These are phyloP conservation scores for Chaetoscypha palmicola DNA, from an alignment of 2,329 filamentous ascomycete species.

Conservation along the genomic window DNA sequence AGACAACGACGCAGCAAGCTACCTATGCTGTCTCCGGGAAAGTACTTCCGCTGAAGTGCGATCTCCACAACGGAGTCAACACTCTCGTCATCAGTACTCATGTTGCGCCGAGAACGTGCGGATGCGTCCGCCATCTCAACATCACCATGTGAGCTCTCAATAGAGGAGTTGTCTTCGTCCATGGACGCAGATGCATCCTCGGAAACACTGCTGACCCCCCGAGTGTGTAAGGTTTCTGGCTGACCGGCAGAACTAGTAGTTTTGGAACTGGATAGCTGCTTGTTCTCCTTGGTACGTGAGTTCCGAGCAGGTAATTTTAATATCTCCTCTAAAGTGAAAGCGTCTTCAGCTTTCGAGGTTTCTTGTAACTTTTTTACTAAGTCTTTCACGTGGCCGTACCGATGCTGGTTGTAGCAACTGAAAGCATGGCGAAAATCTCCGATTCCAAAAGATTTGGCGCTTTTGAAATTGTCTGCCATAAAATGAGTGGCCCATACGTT, in stretches of 20 bases:
- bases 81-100: background rate
- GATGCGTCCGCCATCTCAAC: background rate
- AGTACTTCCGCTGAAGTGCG: slow-evolving; percentile 40
- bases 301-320: too few relatives aligned
- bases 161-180: too few relatives aligned
- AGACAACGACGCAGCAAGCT: slow-evolving; percentile 37
- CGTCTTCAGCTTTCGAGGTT: background rate
- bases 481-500: slow-evolving; percentile 6
- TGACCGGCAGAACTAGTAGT: too few relatives aligned
- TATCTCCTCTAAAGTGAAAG: slow-evolving; percentile 1
- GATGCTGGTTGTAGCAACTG: slow-evolving; percentile 1
- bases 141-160: slow-evolving; percentile 1
- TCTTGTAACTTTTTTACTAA: background rate
- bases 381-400: slow-evolving; percentile 3
- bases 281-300: too few relatives aligned
- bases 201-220: too few relatives aligned
- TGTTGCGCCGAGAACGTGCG: background rate
- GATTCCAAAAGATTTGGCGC: background rate
- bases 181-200: background rate
- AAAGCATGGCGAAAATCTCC: slow-evolving; percentile 4
- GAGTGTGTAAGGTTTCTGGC: too few relatives aligned
- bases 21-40: slow-evolving; percentile 29
- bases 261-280: too few relatives aligned
- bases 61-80: slow-evolving; percentile 8
- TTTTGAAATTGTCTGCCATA: slow-evolving; percentile 1